Base-by-base conservation (phyloP, 371 early-diverging fungal species). In the Rhizopus microsporus region DNA sequence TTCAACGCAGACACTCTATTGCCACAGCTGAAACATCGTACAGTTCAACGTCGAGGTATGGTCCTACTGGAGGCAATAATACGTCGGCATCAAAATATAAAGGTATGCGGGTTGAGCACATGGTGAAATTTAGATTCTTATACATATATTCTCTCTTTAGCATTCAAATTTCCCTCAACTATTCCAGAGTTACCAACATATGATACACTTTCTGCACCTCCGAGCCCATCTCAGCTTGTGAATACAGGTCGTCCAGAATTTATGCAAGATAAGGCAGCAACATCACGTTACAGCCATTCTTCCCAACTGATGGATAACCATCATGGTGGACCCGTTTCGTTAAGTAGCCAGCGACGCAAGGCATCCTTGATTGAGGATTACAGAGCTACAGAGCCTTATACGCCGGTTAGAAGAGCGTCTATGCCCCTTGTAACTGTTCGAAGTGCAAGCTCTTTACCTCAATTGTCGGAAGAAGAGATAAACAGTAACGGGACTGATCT, bases 1-100 rank as follows among this genome's bases (percentile, higher is more conserved):
- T 75, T n/a, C 80, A 80, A 53, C 54, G 85, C 33, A 72, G 85
- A 15, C 85, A 85, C 38, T 85, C 85, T 1, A 85, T 85, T 54
- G 82, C 82, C 1, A 72, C 74, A 8, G 68, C 76, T 17, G 78
- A 78, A 43, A 51, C 65, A 16, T 56, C 57, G 10, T 60, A 59
- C 29, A 59, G 44, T 56, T 57, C 59, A 40, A 47, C 23, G 13
- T 44, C 49, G 39, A 37, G 38, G 2, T 13, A 37, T 23, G 23
- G 23, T 0, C 0, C 38, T 37, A 6, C 13, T 5, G 38, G 38
- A 49, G 23, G 42, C 13, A 46, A 61, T 55, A 37, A 51, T 44
- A 35, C 30, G 15, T 45, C 15, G 6, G 67, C 61, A 8, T 54
- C 74, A n/a, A 76, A 76, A 47, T 69, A 74, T 44, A 50, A 65